A percentile compares a stretch with the other conserved stretches of the same genome.
Evolutionary conservation across 768 basidiomycete species (phyloP).

Genomic region (Lactifluus pinguis): DNA sequence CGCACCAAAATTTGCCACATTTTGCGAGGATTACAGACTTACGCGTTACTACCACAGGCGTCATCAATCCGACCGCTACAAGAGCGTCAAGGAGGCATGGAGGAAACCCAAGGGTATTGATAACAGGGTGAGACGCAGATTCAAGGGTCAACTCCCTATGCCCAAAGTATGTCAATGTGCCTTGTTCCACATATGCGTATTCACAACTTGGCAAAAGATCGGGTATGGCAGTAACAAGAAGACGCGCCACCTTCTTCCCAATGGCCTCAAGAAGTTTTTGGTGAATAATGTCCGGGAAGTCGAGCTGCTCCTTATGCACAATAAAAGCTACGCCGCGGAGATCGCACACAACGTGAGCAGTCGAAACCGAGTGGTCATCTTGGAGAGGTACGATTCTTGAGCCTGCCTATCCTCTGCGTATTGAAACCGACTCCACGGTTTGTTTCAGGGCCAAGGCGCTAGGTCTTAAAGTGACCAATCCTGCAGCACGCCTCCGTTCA

Average conservation of each 20-base stretch:
- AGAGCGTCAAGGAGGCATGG: slow-evolving; percentile 97
- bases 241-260: slow-evolving; percentile 94
- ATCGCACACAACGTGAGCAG: slow-evolving; percentile 95
- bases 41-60: slow-evolving; percentile 44
- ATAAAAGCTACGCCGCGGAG: slow-evolving; percentile 90
- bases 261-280: slow-evolving; percentile 91
- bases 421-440: background rate
- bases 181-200: background rate
- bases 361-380: slow-evolving; percentile 85
- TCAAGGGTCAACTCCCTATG: slow-evolving; percentile 95
- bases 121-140: slow-evolving; percentile 91
- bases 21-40: background rate
- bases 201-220: slow-evolving; percentile 36
- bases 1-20: slow-evolving; percentile 24
- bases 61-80: slow-evolving; percentile 98
- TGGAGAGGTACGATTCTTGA: slow-evolving; percentile 55
- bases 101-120: slow-evolving; percentile 99
- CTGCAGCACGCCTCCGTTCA: slow-evolving; percentile 85
- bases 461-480: slow-evolving; percentile 90
- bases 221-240: slow-evolving; percentile 91
- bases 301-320: slow-evolving; percentile 96
- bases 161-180: slow-evolving; percentile 60
- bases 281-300: slow-evolving; percentile 91
- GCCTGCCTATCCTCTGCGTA: background rate
- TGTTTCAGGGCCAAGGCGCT: slow-evolving; percentile 64